Conservation (phyloP, 2,329 filamentous ascomycete species). For the Laburnicola sp. region DNA sequence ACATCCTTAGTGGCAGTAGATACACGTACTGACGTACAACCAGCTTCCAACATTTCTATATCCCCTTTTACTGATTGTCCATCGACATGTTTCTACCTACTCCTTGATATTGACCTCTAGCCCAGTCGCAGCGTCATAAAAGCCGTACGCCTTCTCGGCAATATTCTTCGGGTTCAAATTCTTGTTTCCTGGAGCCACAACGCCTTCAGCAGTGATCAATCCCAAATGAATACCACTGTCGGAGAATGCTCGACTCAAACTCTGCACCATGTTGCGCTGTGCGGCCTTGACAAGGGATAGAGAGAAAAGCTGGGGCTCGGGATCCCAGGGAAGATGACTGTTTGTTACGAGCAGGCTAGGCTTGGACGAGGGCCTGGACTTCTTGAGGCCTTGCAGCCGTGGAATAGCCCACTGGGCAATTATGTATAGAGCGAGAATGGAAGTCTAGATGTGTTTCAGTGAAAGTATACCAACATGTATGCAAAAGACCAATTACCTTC, state of each 20-base stretch:
- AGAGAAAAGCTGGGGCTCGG: conserved; percentile 53
- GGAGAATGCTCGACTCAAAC: conserved; percentile 47
- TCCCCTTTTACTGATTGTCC: too few species aligned
- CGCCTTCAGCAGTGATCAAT: conserved; percentile 52
- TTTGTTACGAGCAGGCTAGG: conserved; percentile 56
- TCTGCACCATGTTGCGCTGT: conserved; percentile 55
- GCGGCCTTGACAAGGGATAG: conserved; percentile 57
- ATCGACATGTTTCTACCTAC: not conserved
- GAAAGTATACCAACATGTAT: not conserved
- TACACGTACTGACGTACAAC: too few species aligned
- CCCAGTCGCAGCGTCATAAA: conserved; percentile 48
- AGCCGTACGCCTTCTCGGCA: conserved; percentile 49
- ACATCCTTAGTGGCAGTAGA: too few species aligned
- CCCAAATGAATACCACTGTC: conserved; percentile 53
- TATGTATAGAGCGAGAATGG: conserved; percentile 53
- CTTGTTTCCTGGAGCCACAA: conserved; percentile 47
- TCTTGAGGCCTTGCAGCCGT: conserved; percentile 39
- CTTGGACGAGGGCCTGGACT: conserved; percentile 34
- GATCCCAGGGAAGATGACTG: conserved; percentile 53
- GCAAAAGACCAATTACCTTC: conserved; percentile 41
- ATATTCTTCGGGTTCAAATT: conserved; percentile 52
- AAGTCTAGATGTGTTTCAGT: conserved; percentile 40
- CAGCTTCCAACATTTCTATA: too few species aligned
- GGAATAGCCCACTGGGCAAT: conserved; percentile 55
- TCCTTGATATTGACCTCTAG: conserved; percentile 48